Conservation (phyloP, 73 alveolate genomes). For the Tetrahymena borealis region DNA sequence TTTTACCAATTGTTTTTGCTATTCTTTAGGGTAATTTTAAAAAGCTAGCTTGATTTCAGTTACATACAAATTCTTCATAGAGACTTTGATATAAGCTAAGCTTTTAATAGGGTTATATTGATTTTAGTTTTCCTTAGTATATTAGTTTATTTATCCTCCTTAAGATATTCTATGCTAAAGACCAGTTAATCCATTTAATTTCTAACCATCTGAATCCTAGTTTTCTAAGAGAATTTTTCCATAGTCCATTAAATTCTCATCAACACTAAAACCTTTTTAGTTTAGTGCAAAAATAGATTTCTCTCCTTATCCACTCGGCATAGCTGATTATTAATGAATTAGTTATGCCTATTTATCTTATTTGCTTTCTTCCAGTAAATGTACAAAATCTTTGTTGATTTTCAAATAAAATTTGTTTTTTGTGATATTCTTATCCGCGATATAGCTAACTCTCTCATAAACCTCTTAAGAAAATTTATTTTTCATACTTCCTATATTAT, state of each 20-base stretch:
- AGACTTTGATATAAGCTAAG: not conserved
- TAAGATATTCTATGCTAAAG: not conserved
- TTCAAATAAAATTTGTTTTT: not conserved
- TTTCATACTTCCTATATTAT: not conserved
- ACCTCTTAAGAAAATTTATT: not conserved
- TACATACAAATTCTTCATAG: not conserved
- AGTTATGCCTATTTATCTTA: not conserved
- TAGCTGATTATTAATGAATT: not conserved
- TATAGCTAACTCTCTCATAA: not conserved
- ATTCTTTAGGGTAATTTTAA: not conserved
- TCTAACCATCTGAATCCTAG: not conserved
- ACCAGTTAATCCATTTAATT: not conserved
- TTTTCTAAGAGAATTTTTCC: not conserved
- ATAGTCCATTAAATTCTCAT: not conserved
- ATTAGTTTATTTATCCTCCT: not conserved
- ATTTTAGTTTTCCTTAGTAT: not conserved
- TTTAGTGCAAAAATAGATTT: not conserved
- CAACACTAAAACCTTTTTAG: not conserved
- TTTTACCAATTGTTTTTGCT: not conserved
- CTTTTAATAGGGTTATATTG: not conserved
- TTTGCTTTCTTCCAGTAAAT: not conserved
- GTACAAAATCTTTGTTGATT: not conserved
- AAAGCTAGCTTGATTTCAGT: not conserved
- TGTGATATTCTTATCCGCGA: not conserved
- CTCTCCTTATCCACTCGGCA: not conserved